These are phyloP conservation scores for Lupinus albus DNA, from an alignment of 306 rosid species.

Conservation along the genomic window DNA sequence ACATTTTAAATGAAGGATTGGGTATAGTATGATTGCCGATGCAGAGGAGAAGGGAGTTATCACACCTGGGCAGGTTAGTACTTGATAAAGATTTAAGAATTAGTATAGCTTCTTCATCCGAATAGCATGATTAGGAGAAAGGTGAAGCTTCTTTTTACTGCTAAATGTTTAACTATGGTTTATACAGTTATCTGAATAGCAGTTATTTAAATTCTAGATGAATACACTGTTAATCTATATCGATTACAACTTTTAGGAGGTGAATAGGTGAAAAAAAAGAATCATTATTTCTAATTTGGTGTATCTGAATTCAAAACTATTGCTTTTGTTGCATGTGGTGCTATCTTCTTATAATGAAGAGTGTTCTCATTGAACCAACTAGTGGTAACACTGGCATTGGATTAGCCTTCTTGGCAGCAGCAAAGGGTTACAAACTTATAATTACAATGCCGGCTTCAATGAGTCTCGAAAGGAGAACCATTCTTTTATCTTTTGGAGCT, in stretches of 20 bases:
- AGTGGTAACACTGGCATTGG: slow-evolving; percentile 71
- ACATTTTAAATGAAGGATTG: slow-evolving; percentile 50
- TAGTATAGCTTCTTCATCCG: not conserved
- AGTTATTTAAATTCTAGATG: not conserved
- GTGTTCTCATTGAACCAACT: slow-evolving; percentile 63
- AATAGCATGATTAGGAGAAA: slow-evolving; percentile 1
- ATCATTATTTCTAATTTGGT: slow-evolving; percentile 7
- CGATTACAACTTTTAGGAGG: not conserved
- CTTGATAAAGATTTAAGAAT: slow-evolving; percentile 26
- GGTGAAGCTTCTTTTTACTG: slow-evolving; percentile 10
- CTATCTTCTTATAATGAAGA: slow-evolving; percentile 44
- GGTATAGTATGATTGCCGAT: slow-evolving; percentile 70
- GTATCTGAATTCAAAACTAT: slow-evolving; percentile 34
- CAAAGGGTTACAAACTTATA: slow-evolving; percentile 59
- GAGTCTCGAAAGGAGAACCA: slow-evolving; percentile 70
- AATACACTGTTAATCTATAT: not conserved
- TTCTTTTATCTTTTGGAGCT: slow-evolving; percentile 65
- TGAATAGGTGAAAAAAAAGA: slow-evolving; percentile 17
- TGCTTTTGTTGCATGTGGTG: slow-evolving; percentile 16
- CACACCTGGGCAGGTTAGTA: slow-evolving; percentile 61
- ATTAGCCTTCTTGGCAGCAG: slow-evolving; percentile 69
- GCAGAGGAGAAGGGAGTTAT: slow-evolving; percentile 65
- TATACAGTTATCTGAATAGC: not conserved
- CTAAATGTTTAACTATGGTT: not conserved
- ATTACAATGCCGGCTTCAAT: slow-evolving; percentile 75